phyloP scores from a whole-genome alignment of 176 grass and related monocot species.

The Carex pumila region DNA sequence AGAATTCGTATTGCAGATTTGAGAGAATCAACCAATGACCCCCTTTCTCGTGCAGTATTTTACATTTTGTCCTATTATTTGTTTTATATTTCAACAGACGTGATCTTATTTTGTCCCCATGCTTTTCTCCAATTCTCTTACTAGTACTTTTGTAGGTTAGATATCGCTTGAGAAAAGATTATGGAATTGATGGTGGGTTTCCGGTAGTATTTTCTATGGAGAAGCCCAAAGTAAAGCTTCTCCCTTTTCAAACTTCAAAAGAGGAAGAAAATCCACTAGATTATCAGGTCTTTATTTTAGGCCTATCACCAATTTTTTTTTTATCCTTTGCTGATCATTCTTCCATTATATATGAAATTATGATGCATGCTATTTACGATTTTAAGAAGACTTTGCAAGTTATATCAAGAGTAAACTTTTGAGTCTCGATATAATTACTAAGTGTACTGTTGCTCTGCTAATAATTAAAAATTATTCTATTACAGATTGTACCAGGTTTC shows the following conservation, averaged over 20 bases:
- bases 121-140: conserved; percentile 4
- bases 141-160: conserved; percentile 44
- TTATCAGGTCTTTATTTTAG: conserved; percentile 66
- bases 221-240: conserved; percentile 91
- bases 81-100: background rate
- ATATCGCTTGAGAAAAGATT: conserved; percentile 71
- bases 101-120: conserved; percentile 7
- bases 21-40: conserved; percentile 86
- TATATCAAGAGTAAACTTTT: background rate
- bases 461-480: conserved; percentile 10
- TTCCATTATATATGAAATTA: background rate
- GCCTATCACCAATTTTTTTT: background rate
- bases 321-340: background rate
- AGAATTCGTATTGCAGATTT: conserved; percentile 91
- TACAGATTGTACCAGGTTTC: conserved; percentile 86
- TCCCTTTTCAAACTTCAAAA: conserved; percentile 85
- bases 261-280: conserved; percentile 93
- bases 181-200: conserved; percentile 86
- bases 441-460: background rate
- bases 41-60: conserved; percentile 72
- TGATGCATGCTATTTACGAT: background rate
- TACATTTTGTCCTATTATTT: background rate
- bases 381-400: background rate
- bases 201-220: conserved; percentile 81
- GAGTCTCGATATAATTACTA: background rate